Evolutionary conservation across 2,329 filamentous ascomycete genomes (phyloP).

Genomic region (Grosmannia clavigera): DNA sequence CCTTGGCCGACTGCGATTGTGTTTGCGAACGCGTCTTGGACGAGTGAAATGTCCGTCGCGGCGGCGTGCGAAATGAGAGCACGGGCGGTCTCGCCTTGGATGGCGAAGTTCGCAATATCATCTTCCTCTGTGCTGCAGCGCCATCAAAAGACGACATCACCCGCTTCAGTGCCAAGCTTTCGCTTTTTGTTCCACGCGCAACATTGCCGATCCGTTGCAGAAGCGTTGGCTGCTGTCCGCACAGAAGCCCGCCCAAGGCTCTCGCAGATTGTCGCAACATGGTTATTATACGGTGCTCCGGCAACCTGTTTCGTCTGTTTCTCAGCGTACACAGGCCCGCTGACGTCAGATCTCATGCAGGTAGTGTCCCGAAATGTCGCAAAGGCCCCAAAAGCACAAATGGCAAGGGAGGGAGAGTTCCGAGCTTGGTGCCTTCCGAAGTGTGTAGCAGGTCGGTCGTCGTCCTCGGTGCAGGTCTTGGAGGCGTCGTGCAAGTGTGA

Average conservation of each 20-base stretch:
- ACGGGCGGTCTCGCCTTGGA: neutral
- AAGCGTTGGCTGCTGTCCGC: neutral
- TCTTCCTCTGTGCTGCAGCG: neutral
- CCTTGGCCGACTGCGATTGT: slow-evolving; percentile 4
- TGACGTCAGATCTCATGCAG: neutral
- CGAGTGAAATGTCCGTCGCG: slow-evolving; percentile 17
- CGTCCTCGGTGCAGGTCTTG: neutral
- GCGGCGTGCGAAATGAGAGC: neutral
- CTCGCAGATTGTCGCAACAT: slow-evolving; percentile 2
- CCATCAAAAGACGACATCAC: neutral
- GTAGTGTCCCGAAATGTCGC: neutral
- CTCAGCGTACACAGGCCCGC: neutral
- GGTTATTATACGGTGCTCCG: neutral
- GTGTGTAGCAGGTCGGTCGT: neutral
- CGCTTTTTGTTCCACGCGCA: neutral
- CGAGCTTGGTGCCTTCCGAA: neutral
- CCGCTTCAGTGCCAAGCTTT: neutral
- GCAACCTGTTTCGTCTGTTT: neutral
- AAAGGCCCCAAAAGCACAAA: neutral
- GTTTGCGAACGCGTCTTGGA: slow-evolving; percentile 15
- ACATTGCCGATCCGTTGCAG: neutral
- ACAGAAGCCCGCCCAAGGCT: neutral
- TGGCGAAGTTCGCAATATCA: neutral
- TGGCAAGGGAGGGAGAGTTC: neutral
- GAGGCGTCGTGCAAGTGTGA: neutral